These are phyloP conservation scores for Olyra latifolia DNA, from an alignment of 176 grass and related monocot species.

Conservation along the genomic window DNA sequence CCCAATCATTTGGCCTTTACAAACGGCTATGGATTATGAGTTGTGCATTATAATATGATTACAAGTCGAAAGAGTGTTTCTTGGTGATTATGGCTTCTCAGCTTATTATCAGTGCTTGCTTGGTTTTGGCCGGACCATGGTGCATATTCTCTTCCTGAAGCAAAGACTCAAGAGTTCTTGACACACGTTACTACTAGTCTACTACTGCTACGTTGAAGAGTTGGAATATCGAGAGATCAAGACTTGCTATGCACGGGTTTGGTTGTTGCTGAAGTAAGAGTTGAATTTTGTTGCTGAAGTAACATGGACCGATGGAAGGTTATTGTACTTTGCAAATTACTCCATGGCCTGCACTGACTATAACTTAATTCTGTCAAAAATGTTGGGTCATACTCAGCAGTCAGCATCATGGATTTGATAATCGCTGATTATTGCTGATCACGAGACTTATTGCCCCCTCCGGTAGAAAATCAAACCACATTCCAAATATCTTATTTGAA, in stretches of 20 bases:
- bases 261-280: conserved; percentile 3
- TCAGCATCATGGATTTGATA: no score
- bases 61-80: background rate
- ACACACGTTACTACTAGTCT: background rate
- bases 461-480: no score
- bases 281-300: background rate
- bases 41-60: no score
- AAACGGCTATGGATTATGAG: no score
- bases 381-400: background rate
- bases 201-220: background rate
- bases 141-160: conserved; percentile 2
- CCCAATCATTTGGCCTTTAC: no score
- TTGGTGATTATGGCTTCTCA: background rate
- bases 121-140: background rate
- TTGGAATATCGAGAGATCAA: conserved; percentile 19
- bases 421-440: no score
- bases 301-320: conserved; percentile 3
- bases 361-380: background rate
- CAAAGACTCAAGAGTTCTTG: no score
- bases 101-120: background rate
- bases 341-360: conserved; percentile 1
- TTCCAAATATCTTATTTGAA: no score
- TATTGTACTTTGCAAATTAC: conserved; percentile 19
- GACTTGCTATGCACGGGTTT: conserved; percentile 29
- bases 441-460: no score